phyloP scores from a whole-genome alignment of 345 rosid genomes.

The Citrus mangshanensis region DNA sequence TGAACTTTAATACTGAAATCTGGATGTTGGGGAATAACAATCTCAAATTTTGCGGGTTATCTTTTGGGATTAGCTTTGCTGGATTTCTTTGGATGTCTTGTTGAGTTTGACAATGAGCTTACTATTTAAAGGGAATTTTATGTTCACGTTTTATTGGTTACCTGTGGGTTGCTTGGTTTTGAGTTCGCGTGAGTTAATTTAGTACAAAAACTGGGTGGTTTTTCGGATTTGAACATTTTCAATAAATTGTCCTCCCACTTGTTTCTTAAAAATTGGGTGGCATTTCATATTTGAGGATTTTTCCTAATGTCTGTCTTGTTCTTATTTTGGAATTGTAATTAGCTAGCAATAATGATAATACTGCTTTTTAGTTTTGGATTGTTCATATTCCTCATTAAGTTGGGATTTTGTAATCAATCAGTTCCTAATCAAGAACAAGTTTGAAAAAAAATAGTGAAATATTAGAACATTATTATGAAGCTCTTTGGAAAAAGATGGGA shows the following conservation, averaged over 20 bases:
- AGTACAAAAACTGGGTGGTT: no score
- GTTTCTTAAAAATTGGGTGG: no score
- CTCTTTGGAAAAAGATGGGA: neutral
- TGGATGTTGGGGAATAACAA: neutral
- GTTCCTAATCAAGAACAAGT: neutral
- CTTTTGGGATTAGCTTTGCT: neutral
- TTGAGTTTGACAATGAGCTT: neutral
- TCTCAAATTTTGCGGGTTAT: neutral
- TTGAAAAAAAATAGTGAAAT: neutral
- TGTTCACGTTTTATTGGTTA: neutral
- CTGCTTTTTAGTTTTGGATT: neutral
- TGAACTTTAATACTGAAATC: no score
- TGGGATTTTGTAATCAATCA: neutral
- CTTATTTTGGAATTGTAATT: neutral
- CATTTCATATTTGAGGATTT: neutral
- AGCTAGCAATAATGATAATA: neutral
- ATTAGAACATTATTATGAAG: neutral
- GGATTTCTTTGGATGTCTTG: neutral
- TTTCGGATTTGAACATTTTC: no score
- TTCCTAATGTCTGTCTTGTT: no score
- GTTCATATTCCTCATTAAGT: neutral
- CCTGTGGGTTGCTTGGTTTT: neutral
- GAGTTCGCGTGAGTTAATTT: neutral
- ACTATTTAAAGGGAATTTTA: neutral
- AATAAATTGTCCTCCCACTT: no score